Evolutionary conservation across 208 protist species (phyloP).

Genomic region (Wallacemonas rigidus): DNA sequence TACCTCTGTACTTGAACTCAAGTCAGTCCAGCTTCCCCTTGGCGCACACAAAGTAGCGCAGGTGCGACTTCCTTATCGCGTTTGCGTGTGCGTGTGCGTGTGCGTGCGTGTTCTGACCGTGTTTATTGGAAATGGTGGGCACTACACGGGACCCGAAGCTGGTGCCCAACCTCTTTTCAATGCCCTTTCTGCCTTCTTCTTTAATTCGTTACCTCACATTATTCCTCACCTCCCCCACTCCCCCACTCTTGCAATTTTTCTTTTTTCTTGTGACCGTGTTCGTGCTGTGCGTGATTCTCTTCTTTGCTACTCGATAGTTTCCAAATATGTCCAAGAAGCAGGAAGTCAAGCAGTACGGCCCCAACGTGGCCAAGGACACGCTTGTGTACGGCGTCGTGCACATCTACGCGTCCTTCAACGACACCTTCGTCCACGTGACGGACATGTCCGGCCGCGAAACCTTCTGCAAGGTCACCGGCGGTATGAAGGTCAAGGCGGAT

Average conservation of each 20-base stretch:
- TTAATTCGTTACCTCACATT: no score
- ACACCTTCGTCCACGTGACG: constrained; percentile 93
- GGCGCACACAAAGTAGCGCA: no score
- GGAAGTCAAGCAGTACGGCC: constrained; percentile 91
- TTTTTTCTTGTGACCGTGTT: not conserved
- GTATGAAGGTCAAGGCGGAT: constrained; percentile 99
- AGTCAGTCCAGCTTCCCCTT: no score
- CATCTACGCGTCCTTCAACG: constrained; percentile 99
- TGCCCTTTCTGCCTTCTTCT: no score
- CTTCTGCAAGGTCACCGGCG: constrained; percentile 98
- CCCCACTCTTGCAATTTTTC: not conserved
- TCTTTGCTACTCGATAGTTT: constrained; percentile 5
- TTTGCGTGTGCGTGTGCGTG: no score
- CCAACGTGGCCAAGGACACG: constrained; percentile 84
- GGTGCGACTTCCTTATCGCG: no score
- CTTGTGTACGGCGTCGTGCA: constrained; percentile 98
- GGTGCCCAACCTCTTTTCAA: no score
- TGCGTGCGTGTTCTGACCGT: no score
- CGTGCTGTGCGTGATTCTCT: not conserved
- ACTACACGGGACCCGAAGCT: no score
- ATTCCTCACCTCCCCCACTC: not conserved
- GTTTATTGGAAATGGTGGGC: no score
- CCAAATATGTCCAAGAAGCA: constrained; percentile 90
- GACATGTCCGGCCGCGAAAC: constrained; percentile 99
- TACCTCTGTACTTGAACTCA: no score